phyloP scores from a whole-genome alignment of 768 basidiomycete species.

The Mycena vulgaris region DNA sequence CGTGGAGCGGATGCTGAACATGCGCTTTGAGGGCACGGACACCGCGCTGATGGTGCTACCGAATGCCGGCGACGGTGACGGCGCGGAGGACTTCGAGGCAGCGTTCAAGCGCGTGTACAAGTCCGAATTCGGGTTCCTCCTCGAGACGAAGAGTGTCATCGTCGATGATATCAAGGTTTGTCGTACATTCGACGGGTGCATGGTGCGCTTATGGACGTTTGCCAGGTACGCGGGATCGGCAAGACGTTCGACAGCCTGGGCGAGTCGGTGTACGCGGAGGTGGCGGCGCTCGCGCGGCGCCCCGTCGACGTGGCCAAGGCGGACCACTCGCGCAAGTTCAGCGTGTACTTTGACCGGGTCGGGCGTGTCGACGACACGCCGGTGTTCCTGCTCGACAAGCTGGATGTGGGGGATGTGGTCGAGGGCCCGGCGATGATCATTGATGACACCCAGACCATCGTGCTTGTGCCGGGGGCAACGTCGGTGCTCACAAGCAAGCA shows the following conservation, averaged over 20 bases:
- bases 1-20: constrained; percentile 89
- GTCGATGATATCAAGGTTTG: constrained; percentile 92
- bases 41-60: constrained; percentile 92
- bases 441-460: constrained; percentile 95
- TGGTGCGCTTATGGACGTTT: neutral
- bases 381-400: constrained; percentile 77
- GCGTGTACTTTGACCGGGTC: constrained; percentile 87
- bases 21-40: constrained; percentile 95
- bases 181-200: neutral
- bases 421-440: constrained; percentile 95
- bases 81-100: constrained; percentile 79
- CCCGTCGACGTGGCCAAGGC: constrained; percentile 61
- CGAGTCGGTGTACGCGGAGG: constrained; percentile 83
- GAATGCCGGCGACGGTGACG: constrained; percentile 60
- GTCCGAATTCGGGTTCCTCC: constrained; percentile 91
- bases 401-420: constrained; percentile 80
- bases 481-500: constrained; percentile 80
- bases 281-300: constrained; percentile 65
- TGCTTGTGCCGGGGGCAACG: constrained; percentile 82
- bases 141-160: constrained; percentile 86
- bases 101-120: constrained; percentile 89
- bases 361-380: constrained; percentile 87
- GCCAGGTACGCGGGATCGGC: constrained; percentile 90
- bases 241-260: constrained; percentile 90
- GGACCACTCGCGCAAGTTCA: constrained; percentile 61